Conservation (phyloP, 208 protist genomes). For the Trichomonas tenax region DNA sequence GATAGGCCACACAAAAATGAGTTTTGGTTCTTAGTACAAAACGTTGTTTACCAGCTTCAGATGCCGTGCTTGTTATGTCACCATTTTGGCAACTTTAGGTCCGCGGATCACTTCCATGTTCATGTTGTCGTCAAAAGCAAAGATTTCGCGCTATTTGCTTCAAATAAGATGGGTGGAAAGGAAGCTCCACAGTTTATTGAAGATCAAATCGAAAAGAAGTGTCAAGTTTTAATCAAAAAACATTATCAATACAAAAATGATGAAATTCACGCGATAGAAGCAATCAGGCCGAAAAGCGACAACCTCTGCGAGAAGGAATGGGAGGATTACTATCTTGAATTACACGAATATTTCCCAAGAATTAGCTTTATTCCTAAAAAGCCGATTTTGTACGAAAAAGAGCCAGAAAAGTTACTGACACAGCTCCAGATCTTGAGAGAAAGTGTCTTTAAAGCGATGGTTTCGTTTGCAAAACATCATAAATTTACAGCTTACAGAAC, state of each 20-base stretch:
- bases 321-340: background rate
- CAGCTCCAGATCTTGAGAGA: background rate
- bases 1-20: background rate
- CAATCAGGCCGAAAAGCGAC: background rate
- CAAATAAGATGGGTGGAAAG: background rate
- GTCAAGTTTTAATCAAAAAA: background rate
- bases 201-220: background rate
- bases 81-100: background rate
- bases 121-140: background rate
- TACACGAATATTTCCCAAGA: background rate
- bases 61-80: background rate
- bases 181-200: background rate
- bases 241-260: background rate
- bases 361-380: background rate
- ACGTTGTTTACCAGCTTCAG: background rate
- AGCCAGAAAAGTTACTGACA: background rate
- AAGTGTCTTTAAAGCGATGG: background rate
- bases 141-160: background rate
- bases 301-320: background rate
- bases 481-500: background rate
- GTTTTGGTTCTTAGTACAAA: background rate
- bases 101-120: background rate
- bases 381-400: background rate
- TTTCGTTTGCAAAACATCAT: background rate
- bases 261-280: background rate